Percentiles rank a stretch among this genome's conserved stretches.
phyloP scores from a whole-genome alignment of 352 stramenopile species.

The Pythium vanterpoolii region DNA sequence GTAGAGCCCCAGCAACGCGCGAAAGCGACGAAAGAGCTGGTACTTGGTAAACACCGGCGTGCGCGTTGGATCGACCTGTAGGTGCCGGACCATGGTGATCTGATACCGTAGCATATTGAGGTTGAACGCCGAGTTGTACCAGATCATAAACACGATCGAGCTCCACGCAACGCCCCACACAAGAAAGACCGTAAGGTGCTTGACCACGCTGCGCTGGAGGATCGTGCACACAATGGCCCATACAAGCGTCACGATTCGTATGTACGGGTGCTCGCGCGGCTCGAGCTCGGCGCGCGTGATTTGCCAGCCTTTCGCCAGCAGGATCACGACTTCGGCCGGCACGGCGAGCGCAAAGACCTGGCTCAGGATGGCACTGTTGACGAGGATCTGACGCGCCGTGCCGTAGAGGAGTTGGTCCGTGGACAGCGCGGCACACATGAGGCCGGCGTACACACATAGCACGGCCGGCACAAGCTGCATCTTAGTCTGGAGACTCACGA shows the following conservation, averaged over 20 bases:
- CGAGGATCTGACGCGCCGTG: slow-evolving; percentile 32
- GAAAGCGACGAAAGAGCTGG: slow-evolving; percentile 56
- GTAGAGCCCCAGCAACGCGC: slow-evolving; percentile 43
- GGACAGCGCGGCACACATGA: slow-evolving; percentile 34
- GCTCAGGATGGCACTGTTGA: slow-evolving; percentile 35
- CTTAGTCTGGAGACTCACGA: slow-evolving; percentile 48
- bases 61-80: slow-evolving; percentile 36
- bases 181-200: slow-evolving; percentile 43
- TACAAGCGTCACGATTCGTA: slow-evolving; percentile 47
- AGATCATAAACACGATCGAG: slow-evolving; percentile 58
- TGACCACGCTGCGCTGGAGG: slow-evolving; percentile 39
- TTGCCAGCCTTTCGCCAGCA: slow-evolving; percentile 70
- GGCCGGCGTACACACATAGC: slow-evolving; percentile 27
- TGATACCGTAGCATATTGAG: slow-evolving; percentile 71
- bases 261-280: slow-evolving; percentile 46
- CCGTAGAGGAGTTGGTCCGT: slow-evolving; percentile 29
- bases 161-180: slow-evolving; percentile 56
- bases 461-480: slow-evolving; percentile 51
- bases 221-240: slow-evolving; percentile 46
- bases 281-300: slow-evolving; percentile 52
- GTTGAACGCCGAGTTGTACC: slow-evolving; percentile 70
- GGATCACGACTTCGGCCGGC: slow-evolving; percentile 43
- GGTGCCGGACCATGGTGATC: slow-evolving; percentile 54
- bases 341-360: slow-evolving; percentile 45
- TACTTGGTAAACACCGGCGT: slow-evolving; percentile 69